These are phyloP conservation scores for Aspergillus terreus DNA, from an alignment of 2,329 filamentous ascomycete species.

Conservation along the genomic window DNA sequence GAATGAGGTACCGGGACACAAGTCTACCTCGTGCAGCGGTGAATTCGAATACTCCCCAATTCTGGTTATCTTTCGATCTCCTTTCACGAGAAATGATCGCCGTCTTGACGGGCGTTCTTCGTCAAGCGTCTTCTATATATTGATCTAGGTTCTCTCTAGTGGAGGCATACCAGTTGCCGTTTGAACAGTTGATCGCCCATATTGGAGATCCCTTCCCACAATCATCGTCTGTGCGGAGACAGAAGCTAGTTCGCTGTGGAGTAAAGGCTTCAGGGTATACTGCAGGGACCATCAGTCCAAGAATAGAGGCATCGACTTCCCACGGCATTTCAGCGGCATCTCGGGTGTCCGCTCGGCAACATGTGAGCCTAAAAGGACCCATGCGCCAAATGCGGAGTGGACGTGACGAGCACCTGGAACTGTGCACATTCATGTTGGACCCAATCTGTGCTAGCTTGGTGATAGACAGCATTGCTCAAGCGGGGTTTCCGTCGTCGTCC, in stretches of 20 bases:
- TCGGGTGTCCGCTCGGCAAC: constrained; percentile 12
- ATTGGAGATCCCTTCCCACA: background rate
- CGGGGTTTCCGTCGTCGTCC: constrained; percentile 3
- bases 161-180: background rate
- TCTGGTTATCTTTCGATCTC: background rate
- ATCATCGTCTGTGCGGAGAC: background rate
- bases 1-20: constrained; percentile 3
- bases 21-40: constrained; percentile 1
- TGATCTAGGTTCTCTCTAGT: background rate
- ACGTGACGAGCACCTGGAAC: background rate
- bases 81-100: no score
- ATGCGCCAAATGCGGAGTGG: background rate
- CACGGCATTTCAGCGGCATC: constrained; percentile 1
- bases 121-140: background rate
- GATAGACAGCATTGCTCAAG: constrained; percentile 12
- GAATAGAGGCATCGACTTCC: background rate
- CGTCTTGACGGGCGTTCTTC: no score
- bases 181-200: background rate
- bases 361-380: constrained; percentile 12
- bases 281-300: background rate
- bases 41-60: background rate
- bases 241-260: background rate
- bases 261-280: background rate
- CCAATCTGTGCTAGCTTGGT: constrained; percentile 6
- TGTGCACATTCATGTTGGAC: background rate